phyloP scores from a whole-genome alignment of 805 yeast species.

The Saturnispora hagleri region DNA sequence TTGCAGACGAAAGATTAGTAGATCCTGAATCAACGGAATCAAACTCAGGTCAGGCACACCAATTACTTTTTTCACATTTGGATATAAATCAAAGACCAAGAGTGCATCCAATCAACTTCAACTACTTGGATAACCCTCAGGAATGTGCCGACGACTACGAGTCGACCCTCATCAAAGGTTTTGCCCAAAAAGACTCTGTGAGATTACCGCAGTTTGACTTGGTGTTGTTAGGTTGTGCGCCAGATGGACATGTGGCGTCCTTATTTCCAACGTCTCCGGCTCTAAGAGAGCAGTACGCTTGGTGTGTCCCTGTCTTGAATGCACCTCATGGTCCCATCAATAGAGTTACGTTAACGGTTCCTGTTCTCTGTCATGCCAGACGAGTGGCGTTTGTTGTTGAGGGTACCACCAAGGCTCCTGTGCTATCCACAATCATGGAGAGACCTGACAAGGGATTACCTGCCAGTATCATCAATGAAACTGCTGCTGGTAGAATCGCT shows the following conservation, averaged over 20 bases:
- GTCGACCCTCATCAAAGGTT: constrained; percentile 72
- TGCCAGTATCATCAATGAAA: constrained; percentile 85
- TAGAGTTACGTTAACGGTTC: constrained; percentile 85
- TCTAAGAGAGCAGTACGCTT: constrained; percentile 80
- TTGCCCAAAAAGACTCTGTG: constrained; percentile 94
- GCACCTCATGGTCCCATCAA: constrained; percentile 85
- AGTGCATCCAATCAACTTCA: constrained; percentile 75
- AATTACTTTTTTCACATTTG: constrained; percentile 68
- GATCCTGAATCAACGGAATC: constrained; percentile 77
- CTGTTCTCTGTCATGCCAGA: constrained; percentile 90
- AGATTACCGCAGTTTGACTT: constrained; percentile 92
- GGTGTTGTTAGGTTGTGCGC: constrained; percentile 91
- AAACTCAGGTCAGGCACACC: constrained; percentile 82
- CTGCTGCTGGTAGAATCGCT: constrained; percentile 91
- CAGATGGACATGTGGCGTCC: constrained; percentile 97
- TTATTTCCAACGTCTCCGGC: constrained; percentile 88
- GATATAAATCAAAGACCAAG: constrained; percentile 50
- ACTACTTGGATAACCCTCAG: constrained; percentile 66
- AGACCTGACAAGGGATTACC: constrained; percentile 96
- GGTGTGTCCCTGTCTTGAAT: constrained; percentile 89
- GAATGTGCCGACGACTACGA: constrained; percentile 95
- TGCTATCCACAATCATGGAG: constrained; percentile 85
- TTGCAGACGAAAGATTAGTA: constrained; percentile 93
- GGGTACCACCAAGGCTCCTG: constrained; percentile 92
- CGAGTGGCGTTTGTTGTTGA: constrained; percentile 92